Conservation (phyloP, 176 grass and related monocot genomes). For the Bolboschoenus planiculmis region DNA sequence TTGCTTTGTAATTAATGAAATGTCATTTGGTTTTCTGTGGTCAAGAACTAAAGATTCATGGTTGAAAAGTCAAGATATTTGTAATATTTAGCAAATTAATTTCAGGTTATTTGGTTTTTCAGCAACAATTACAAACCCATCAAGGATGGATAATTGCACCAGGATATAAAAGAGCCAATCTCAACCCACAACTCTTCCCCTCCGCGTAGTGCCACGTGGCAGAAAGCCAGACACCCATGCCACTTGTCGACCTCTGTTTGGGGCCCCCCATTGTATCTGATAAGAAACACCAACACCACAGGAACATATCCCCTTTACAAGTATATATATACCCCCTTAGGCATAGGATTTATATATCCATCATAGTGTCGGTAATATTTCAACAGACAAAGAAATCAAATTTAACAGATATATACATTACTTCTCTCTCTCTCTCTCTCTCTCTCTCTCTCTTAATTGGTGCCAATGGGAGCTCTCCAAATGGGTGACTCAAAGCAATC, state of each 20-base stretch:
- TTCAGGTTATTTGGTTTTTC: background rate
- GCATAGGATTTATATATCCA: background rate
- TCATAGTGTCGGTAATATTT: background rate
- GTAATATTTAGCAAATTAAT: background rate
- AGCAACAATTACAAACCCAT: background rate
- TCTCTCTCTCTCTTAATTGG: no score
- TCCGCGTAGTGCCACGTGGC: background rate
- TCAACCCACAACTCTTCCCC: background rate
- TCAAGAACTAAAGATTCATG: background rate
- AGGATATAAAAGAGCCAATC: background rate
- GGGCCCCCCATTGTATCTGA: background rate
- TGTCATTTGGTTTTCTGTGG: background rate
- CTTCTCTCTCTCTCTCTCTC: background rate
- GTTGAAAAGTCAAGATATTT: background rate
- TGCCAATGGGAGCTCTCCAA: slow-evolving; percentile 75
- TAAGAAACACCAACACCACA: background rate
- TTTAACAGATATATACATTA: background rate
- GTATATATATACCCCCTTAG: background rate
- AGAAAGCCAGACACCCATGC: background rate
- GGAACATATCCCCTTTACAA: slow-evolving; percentile 1
- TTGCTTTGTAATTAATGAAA: background rate
- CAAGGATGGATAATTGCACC: background rate
- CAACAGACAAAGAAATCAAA: background rate
- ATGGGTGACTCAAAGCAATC: slow-evolving; percentile 39
- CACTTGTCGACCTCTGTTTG: background rate